These are phyloP conservation scores for Nymphaea thermarum DNA, from an alignment of 164 flowering plant genomes.

Conservation along the genomic window DNA sequence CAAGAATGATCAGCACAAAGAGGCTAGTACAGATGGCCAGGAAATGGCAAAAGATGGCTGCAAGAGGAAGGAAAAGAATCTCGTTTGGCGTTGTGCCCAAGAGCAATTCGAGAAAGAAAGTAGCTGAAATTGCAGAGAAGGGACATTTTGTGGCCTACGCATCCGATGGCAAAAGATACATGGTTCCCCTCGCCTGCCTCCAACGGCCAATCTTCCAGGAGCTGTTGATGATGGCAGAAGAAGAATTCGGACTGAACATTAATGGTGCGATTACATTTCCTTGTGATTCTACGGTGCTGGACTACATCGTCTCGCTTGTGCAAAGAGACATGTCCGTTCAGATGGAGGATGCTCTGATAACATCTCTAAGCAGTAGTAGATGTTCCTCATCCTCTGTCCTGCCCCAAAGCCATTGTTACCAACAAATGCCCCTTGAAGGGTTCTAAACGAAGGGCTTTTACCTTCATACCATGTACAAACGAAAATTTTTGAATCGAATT, in stretches of 20 bases:
- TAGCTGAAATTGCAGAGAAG: not conserved
- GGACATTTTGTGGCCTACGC: conserved; percentile 7
- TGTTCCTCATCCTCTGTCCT: not conserved
- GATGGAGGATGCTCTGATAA: conserved; percentile 3
- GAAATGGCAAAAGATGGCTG: conserved; percentile 4
- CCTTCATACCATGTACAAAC: not conserved
- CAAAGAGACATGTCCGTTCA: not conserved
- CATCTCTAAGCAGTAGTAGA: not conserved
- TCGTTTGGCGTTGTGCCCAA: not conserved
- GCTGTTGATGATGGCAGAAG: conserved; percentile 9
- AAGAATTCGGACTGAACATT: conserved; percentile 4
- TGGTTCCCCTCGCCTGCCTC: conserved; percentile 3
- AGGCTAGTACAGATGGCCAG: not conserved
- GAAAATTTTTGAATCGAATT: not conserved
- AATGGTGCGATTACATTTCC: conserved; percentile 6
- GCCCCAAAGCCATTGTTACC: not conserved
- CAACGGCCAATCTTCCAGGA: conserved; percentile 4
- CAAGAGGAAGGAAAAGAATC: not conserved
- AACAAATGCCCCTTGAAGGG: conserved; percentile 1
- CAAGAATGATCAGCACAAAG: conserved; percentile 2
- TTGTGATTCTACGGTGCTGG: conserved; percentile 6
- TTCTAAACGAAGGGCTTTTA: not conserved
- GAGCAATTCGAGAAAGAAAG: too few relatives aligned
- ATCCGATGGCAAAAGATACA: not conserved
- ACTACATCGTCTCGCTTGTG: conserved; percentile 3